A percentile compares a stretch with the other conserved stretches of the same genome.
These are phyloP conservation scores for carrot (Daucus carota) DNA, from an alignment of 129 eudicot genomes.

Conservation along the genomic window DNA sequence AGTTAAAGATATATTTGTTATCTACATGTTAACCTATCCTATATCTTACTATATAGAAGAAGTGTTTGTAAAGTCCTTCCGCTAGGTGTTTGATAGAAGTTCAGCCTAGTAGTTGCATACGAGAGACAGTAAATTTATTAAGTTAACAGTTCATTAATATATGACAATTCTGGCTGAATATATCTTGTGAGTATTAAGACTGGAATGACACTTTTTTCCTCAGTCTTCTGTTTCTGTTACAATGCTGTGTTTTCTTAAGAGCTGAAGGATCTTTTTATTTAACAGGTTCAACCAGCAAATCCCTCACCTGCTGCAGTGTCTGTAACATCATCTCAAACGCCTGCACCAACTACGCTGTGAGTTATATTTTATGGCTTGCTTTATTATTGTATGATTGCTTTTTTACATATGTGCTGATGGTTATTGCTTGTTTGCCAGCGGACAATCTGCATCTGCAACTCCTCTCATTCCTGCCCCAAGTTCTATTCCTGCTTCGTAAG, in stretches of 20 bases:
- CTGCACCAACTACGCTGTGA: slow-evolving; percentile 2
- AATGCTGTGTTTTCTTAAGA: not conserved
- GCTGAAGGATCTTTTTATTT: not conserved
- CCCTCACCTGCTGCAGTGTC: slow-evolving; percentile 3
- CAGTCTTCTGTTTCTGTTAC: not conserved
- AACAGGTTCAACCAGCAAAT: slow-evolving; percentile 9
- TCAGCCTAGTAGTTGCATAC: not conserved
- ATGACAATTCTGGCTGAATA: no score
- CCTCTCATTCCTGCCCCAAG: slow-evolving; percentile 23
- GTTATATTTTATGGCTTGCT: not conserved
- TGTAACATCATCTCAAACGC: not conserved
- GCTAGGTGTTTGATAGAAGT: not conserved
- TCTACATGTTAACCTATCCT: no score
- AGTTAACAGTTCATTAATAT: not conserved
- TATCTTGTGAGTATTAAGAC: no score
- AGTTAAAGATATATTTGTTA: not conserved
- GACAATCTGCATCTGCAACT: slow-evolving; percentile 26
- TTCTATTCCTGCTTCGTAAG: slow-evolving; percentile 21
- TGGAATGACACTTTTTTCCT: not conserved
- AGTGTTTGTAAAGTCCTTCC: not conserved
- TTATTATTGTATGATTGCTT: not conserved
- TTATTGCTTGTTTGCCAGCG: slow-evolving; percentile 16
- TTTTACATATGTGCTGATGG: not conserved
- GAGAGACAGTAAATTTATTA: not conserved
- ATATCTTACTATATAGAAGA: not conserved